Percentiles rank a stretch among this genome's conserved stretches.
These are phyloP conservation scores for Clarireedia monteithiana DNA, from an alignment of 2,329 filamentous ascomycete genomes.

Conservation along the genomic window DNA sequence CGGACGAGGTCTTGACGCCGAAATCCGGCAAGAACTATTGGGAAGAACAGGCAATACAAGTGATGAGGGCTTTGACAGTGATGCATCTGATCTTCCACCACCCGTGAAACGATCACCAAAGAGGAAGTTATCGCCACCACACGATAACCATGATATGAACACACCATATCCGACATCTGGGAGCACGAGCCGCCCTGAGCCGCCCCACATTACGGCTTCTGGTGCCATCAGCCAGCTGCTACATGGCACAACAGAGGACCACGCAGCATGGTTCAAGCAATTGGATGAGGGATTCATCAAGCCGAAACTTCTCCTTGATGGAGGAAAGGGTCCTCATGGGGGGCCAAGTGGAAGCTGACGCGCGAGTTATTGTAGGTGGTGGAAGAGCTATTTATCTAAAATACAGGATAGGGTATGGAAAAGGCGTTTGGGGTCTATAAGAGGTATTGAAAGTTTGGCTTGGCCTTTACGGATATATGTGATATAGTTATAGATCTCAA, in stretches of 20 bases:
- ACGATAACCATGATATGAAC: constrained; percentile 9
- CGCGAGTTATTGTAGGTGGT: neutral
- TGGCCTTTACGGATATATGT: neutral
- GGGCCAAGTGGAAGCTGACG: constrained; percentile 15
- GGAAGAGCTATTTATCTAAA: constrained; percentile 1
- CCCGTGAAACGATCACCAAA: constrained; percentile 36
- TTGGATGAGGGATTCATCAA: constrained; percentile 96
- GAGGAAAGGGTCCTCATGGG: constrained; percentile 31
- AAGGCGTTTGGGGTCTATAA: constrained; percentile 7
- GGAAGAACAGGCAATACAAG: constrained; percentile 32
- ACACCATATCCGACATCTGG: constrained; percentile 28
- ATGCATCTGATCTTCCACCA: constrained; percentile 58
- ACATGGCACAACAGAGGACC: constrained; percentile 71
- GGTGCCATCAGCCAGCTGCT: constrained; percentile 71
- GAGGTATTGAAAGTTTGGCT: neutral
- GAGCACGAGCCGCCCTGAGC: constrained; percentile 20
- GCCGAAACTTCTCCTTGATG: constrained; percentile 78
- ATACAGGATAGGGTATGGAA: constrained; percentile 4
- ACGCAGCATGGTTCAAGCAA: constrained; percentile 82
- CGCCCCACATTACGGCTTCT: constrained; percentile 55
- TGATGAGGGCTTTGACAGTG: constrained; percentile 54
- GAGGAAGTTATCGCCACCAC: constrained; percentile 8
- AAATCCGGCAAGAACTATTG: constrained; percentile 50
- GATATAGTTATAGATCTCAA: neutral
- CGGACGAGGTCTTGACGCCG: constrained; percentile 33